Evolutionary conservation across 225 moss, liverwort and hornwort species (phyloP).

Genomic region (Marchantia polymorpha): DNA sequence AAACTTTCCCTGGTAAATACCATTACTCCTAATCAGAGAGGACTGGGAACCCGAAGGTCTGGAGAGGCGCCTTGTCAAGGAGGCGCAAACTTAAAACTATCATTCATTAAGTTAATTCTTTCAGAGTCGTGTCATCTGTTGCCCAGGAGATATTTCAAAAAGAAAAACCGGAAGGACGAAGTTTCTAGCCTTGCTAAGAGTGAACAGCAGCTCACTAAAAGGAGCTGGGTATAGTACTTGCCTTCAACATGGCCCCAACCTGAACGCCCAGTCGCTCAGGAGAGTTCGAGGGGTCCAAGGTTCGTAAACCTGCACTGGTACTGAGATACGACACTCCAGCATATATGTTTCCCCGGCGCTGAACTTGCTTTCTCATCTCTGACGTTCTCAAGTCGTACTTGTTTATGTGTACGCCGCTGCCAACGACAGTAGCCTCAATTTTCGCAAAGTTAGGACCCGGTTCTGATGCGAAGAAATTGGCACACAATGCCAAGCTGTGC

Average conservation of each 20-base stretch:
- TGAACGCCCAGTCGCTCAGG: constrained; percentile 26
- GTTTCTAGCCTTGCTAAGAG: not conserved
- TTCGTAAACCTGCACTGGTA: constrained; percentile 15
- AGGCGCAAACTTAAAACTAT: not conserved
- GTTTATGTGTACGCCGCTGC: not conserved
- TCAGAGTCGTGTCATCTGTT: not conserved
- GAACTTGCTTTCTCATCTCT: constrained; percentile 7
- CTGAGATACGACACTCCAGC: constrained; percentile 10
- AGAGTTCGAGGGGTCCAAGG: not conserved
- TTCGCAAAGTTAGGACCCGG: not conserved
- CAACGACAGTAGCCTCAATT: not conserved
- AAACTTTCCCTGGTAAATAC: not conserved
- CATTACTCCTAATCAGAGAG: not conserved
- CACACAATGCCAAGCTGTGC: not conserved
- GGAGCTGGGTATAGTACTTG: not conserved
- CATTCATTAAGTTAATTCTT: not conserved
- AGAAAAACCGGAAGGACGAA: not conserved
- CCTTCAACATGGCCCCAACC: constrained; percentile 33
- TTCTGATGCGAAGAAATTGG: not conserved
- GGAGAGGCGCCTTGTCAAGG: not conserved
- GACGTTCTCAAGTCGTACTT: not conserved
- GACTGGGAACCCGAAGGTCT: not conserved
- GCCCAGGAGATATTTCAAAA: not conserved
- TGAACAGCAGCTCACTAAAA: not conserved
- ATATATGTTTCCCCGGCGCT: not conserved